Conservation (phyloP, 768 basidiomycete species). For the Boletus pseudopeckii region DNA sequence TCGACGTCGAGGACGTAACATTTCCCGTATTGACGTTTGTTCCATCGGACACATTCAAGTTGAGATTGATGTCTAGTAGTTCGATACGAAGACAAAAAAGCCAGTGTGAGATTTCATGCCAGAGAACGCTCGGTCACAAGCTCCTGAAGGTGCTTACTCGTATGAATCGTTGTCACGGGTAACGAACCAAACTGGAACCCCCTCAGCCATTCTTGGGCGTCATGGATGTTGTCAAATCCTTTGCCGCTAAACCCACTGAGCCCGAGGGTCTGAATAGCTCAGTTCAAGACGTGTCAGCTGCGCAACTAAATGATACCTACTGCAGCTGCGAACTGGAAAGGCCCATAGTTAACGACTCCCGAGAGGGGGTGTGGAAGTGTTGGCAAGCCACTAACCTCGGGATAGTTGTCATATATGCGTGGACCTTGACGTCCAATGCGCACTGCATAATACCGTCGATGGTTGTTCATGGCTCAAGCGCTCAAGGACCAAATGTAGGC, state of each 20-base stretch:
- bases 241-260: slow-evolving; percentile 33
- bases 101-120: background rate
- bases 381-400: slow-evolving; percentile 22
- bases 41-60: slow-evolving; percentile 12
- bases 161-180: slow-evolving; percentile 10
- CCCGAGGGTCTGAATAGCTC: slow-evolving; percentile 22
- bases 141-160: slow-evolving; percentile 16
- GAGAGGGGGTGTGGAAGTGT: background rate
- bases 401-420: slow-evolving; percentile 29
- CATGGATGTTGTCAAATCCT: slow-evolving; percentile 29
- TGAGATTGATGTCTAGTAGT: slow-evolving; percentile 19
- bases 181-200: slow-evolving; percentile 10
- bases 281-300: background rate
- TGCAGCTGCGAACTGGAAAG: slow-evolving; percentile 22
- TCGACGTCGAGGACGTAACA: slow-evolving; percentile 4
- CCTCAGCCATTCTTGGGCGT: slow-evolving; percentile 26
- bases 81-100: background rate
- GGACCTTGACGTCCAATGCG: slow-evolving; percentile 34
- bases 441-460: slow-evolving; percentile 34
- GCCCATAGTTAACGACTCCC: background rate
- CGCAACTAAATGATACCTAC: slow-evolving; percentile 11
- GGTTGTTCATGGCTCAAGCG: slow-evolving; percentile 8
- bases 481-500: background rate
- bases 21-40: background rate
- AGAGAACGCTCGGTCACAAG: background rate